These are phyloP conservation scores for Termitomyces sp. DNA, from an alignment of 768 basidiomycete species.

Conservation along the genomic window DNA sequence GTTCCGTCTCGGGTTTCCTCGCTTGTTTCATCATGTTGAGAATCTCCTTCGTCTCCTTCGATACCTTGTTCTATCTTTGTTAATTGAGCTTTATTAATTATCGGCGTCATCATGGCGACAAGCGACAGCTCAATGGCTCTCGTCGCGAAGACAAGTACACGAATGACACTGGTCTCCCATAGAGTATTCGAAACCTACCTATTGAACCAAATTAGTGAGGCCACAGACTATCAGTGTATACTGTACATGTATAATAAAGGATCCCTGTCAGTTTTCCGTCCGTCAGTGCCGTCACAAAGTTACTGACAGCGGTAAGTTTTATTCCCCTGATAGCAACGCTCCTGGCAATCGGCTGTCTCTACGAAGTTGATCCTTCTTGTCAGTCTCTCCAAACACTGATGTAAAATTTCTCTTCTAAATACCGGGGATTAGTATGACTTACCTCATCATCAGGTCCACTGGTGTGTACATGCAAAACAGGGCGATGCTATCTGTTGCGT, in stretches of 20 bases:
- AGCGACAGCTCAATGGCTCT: background rate
- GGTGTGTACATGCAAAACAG: background rate
- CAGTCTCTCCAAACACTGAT: no score
- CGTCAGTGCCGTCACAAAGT: background rate
- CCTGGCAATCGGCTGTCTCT: background rate
- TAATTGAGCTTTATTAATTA: background rate
- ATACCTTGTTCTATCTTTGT: background rate
- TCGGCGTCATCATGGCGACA: background rate
- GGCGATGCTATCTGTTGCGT: constrained; percentile 11
- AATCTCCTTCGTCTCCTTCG: background rate
- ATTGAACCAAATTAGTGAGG: background rate
- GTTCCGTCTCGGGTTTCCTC: constrained; percentile 6
- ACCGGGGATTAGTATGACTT: constrained; percentile 4
- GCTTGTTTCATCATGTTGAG: background rate
- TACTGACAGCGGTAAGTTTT: background rate
- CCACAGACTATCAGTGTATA: background rate
- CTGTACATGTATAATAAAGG: background rate
- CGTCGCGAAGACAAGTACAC: background rate
- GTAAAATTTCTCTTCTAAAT: background rate
- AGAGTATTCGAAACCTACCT: background rate
- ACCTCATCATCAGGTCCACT: constrained; percentile 6
- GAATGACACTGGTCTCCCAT: background rate
- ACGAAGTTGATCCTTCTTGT: background rate
- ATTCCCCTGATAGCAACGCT: constrained; percentile 5
- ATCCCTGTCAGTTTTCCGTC: background rate